Evolutionary conservation across 305 asterid genomes (phyloP).

Genomic region (Ilex paraguariensis): DNA sequence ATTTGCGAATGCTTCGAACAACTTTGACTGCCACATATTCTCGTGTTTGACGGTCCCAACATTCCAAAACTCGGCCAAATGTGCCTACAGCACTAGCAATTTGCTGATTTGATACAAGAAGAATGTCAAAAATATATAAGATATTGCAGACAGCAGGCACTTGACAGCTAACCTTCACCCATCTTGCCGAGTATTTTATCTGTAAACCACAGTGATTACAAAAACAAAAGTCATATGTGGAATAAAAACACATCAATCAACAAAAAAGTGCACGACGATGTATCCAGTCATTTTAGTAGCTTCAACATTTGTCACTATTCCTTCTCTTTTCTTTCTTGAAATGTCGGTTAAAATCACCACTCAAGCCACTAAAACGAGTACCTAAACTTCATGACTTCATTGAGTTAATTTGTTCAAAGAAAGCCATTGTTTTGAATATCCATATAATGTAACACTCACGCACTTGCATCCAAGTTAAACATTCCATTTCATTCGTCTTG

Average conservation of each 20-base stretch:
- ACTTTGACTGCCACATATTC: conserved; percentile 55
- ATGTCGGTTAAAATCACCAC: too few relatives aligned
- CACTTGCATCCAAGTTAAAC: too few relatives aligned
- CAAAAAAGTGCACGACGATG: not conserved
- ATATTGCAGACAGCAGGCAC: conserved; percentile 50
- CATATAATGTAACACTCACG: too few relatives aligned
- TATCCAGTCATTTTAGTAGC: too few relatives aligned
- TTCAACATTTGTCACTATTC: too few relatives aligned
- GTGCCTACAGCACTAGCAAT: conserved; percentile 78
- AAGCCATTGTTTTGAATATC: too few relatives aligned
- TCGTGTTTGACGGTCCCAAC: conserved; percentile 60
- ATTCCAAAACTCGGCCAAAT: conserved; percentile 65
- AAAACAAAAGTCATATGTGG: not conserved
- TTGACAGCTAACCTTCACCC: conserved; percentile 69
- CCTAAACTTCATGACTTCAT: too few relatives aligned
- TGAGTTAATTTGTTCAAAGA: too few relatives aligned
- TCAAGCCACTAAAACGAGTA: too few relatives aligned
- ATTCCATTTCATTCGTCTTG: too few relatives aligned
- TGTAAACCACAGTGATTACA: conserved; percentile 8
- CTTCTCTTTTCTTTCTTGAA: too few relatives aligned
- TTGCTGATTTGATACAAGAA: conserved; percentile 60
- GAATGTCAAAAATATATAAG: conserved; percentile 45
- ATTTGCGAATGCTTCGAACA: conserved; percentile 50
- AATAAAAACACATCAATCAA: not conserved
- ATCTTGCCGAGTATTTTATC: conserved; percentile 64